These are phyloP conservation scores for Trametes polyzona DNA, from an alignment of 1,284 basidiomycete genomes.

Conservation along the genomic window DNA sequence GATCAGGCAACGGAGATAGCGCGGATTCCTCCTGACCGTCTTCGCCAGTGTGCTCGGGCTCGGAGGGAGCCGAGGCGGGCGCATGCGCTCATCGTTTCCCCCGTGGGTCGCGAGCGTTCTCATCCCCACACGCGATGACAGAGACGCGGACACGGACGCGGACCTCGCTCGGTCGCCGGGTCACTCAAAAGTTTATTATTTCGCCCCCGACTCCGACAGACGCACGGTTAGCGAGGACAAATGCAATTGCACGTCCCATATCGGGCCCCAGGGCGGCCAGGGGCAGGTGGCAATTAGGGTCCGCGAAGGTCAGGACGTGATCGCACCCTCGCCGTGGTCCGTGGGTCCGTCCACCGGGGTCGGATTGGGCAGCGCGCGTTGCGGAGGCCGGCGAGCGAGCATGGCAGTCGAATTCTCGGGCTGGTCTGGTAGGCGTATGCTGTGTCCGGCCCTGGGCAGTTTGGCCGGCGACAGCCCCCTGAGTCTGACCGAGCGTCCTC, in stretches of 20 bases:
- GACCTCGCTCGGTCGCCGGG: slow-evolving; percentile 9
- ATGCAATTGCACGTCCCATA: slow-evolving; percentile 8
- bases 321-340: background rate
- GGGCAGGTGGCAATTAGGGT: slow-evolving; percentile 15
- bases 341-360: slow-evolving; percentile 5
- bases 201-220: slow-evolving; percentile 26
- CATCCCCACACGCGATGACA: background rate
- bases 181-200: slow-evolving; percentile 35
- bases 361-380: background rate
- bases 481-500: no score
- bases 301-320: slow-evolving; percentile 21
- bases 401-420: no score
- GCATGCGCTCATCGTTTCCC: no score
- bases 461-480: slow-evolving; percentile 20
- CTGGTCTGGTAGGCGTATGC: slow-evolving; percentile 10
- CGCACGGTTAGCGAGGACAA: slow-evolving; percentile 7
- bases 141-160: slow-evolving; percentile 1
- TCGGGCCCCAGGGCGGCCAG: slow-evolving; percentile 18
- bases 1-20: slow-evolving; percentile 31
- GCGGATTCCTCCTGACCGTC: slow-evolving; percentile 17
- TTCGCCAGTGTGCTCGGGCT: background rate
- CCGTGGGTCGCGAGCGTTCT: no score
- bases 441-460: slow-evolving; percentile 26
- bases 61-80: background rate
- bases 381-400: background rate